Percentiles rank a stretch among this genome's conserved stretches.
Evolutionary conservation across 2,329 filamentous ascomycete species (phyloP).

Genomic region (Cyanodermella asteris): DNA sequence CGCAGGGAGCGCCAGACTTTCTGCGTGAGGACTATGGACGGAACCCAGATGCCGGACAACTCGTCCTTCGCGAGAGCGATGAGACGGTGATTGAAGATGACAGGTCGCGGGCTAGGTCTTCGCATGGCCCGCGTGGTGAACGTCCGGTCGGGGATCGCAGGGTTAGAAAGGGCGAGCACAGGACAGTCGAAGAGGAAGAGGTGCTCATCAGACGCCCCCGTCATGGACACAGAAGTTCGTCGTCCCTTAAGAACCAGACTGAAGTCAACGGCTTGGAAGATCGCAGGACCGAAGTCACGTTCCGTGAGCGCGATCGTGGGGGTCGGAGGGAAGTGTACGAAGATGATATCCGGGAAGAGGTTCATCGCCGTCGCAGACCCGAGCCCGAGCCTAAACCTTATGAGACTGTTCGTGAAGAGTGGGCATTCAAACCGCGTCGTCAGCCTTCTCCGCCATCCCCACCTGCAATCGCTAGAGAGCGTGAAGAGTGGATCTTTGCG

Average conservation of each 20-base stretch:
- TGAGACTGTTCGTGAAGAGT: conserved; percentile 11
- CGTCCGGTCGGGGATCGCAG: not conserved
- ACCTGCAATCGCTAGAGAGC: conserved; percentile 8
- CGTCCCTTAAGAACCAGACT: no score
- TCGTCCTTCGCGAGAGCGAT: conserved; percentile 13
- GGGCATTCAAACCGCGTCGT: conserved; percentile 4
- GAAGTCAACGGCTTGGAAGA: no score
- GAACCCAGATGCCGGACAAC: conserved; percentile 12
- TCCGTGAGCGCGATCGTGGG: conserved; percentile 10
- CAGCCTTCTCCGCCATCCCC: conserved; percentile 5
- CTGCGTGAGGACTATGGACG: conserved; percentile 14
- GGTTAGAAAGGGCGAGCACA: conserved; percentile 11
- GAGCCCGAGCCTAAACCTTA: conserved; percentile 3
- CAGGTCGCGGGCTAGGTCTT: conserved; percentile 5
- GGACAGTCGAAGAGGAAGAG: conserved; percentile 9
- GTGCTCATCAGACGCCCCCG: conserved; percentile 8
- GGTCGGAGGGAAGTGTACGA: conserved; percentile 10
- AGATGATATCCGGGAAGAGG: conserved; percentile 8
- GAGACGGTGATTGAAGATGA: conserved; percentile 14
- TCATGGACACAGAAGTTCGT: no score
- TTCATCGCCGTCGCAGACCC: conserved; percentile 2
- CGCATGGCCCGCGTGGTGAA: not conserved
- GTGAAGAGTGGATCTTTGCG: conserved; percentile 12
- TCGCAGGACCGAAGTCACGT: no score
- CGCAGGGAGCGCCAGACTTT: conserved; percentile 20